phyloP scores from a whole-genome alignment of 164 flowering plant species.

The Saururus chinensis region DNA sequence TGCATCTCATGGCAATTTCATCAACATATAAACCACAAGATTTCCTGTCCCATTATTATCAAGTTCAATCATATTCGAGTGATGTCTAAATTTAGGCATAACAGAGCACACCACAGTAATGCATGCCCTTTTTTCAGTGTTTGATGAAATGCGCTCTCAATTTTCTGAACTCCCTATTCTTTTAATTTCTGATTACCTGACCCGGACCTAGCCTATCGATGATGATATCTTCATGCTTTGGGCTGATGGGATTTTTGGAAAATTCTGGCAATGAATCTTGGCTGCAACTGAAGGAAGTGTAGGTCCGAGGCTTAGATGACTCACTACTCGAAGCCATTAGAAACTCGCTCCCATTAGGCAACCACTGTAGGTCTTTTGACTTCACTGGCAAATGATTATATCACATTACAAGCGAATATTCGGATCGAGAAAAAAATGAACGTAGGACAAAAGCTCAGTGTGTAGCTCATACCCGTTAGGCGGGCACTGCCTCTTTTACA shows the following conservation, averaged over 20 bases:
- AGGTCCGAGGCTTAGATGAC: slow-evolving; percentile 42
- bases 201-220: slow-evolving; percentile 77
- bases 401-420: background rate
- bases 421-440: background rate
- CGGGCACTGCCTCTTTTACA: slow-evolving; percentile 43
- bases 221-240: slow-evolving; percentile 40
- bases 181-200: slow-evolving; percentile 39
- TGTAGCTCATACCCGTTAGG: slow-evolving; percentile 40
- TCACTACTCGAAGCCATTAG: slow-evolving; percentile 21
- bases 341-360: slow-evolving; percentile 78
- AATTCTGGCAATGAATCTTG: slow-evolving; percentile 66
- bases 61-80: background rate
- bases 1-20: background rate
- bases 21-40: background rate
- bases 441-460: background rate
- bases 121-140: background rate
- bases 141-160: background rate
- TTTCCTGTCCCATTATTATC: background rate
- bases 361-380: slow-evolving; percentile 66
- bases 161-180: no score
- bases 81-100: no score
- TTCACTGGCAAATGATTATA: slow-evolving; percentile 39
- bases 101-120: no score
- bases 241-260: slow-evolving; percentile 37
- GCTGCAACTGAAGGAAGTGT: slow-evolving; percentile 63